Percentiles rank a stretch among this genome's conserved stretches.
Evolutionary conservation across 2,329 filamentous ascomycete species (phyloP).

Genomic region (Coniochaeta sp.): DNA sequence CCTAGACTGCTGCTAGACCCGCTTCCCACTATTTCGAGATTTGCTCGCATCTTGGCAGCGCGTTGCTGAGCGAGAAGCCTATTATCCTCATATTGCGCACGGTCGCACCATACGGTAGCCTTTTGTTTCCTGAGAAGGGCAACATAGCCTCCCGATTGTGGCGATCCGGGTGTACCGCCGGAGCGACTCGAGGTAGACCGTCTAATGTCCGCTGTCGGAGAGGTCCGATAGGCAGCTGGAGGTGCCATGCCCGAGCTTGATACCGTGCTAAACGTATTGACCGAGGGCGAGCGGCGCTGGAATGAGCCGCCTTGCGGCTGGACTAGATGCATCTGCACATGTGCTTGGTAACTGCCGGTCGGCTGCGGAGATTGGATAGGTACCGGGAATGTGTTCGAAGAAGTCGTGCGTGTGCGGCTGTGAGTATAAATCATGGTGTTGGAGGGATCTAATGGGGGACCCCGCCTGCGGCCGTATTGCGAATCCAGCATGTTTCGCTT

Average conservation of each 20-base stretch:
- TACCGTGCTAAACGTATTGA: slow-evolving; percentile 63
- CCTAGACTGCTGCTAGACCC: slow-evolving; percentile 35
- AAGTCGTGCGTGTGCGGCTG: slow-evolving; percentile 48
- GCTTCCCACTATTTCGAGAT: slow-evolving; percentile 70
- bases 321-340: slow-evolving; percentile 18
- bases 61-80: slow-evolving; percentile 74
- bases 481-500: slow-evolving; percentile 20
- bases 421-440: slow-evolving; percentile 36
- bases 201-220: slow-evolving; percentile 52
- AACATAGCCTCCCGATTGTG: slow-evolving; percentile 72
- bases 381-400: slow-evolving; percentile 39
- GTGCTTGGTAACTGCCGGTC: slow-evolving; percentile 23
- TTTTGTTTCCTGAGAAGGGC: slow-evolving; percentile 95
- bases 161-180: slow-evolving; percentile 34
- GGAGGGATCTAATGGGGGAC: slow-evolving; percentile 15
- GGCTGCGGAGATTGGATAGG: slow-evolving; percentile 19
- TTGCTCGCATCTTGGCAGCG: slow-evolving; percentile 79
- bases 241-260: slow-evolving; percentile 43
- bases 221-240: slow-evolving; percentile 48
- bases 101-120: slow-evolving; percentile 96
- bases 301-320: slow-evolving; percentile 26
- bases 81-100: slow-evolving; percentile 86
- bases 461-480: slow-evolving; percentile 21
- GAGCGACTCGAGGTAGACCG: slow-evolving; percentile 79
- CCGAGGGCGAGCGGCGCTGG: slow-evolving; percentile 53